Percentiles rank a stretch among this genome's conserved stretches.
Conservation (phyloP, 2,329 filamentous ascomycete genomes). For the Cladobotryum protrusum region DNA sequence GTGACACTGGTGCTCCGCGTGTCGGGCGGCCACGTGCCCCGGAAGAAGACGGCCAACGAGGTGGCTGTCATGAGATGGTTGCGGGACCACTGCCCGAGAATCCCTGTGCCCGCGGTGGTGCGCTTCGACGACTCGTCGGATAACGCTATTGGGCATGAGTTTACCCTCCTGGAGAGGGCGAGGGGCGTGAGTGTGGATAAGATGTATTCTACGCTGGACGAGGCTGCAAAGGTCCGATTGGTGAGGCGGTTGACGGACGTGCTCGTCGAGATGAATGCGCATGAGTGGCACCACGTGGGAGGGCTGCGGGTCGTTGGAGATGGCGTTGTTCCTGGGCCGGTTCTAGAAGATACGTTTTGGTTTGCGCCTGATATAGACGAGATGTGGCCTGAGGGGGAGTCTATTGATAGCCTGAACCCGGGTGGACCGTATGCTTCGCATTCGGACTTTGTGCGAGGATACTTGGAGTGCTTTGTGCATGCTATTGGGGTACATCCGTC, state of each 20-base stretch:
- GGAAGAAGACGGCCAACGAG: constrained; percentile 32
- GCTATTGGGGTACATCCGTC: constrained; percentile 20
- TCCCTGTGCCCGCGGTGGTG: constrained; percentile 29
- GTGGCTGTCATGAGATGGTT: constrained; percentile 30
- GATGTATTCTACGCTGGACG: constrained; percentile 21
- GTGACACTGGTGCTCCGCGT: constrained; percentile 26
- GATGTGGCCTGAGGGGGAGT: constrained; percentile 21
- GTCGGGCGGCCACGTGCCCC: constrained; percentile 29
- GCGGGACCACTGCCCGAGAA: constrained; percentile 19
- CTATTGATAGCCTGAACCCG: constrained; percentile 21
- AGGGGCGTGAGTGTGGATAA: constrained; percentile 22
- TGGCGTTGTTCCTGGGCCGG: constrained; percentile 18
- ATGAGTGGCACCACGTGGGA: constrained; percentile 21
- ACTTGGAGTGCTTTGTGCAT: constrained; percentile 22
- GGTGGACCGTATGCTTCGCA: constrained; percentile 22
- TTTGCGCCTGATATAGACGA: constrained; percentile 22
- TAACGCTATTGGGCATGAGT: constrained; percentile 28
- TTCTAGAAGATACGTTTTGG: constrained; percentile 33
- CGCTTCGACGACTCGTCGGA: constrained; percentile 19
- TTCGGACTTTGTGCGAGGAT: constrained; percentile 19
- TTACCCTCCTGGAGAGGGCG: constrained; percentile 24
- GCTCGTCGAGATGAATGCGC: constrained; percentile 24
- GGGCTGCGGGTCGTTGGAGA: constrained; percentile 18
- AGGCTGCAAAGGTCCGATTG: constrained; percentile 15
- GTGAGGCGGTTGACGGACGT: constrained; percentile 25